A percentile compares a stretch with the other conserved stretches of the same genome.
phyloP scores from a whole-genome alignment of 768 basidiomycete species.

The Boletellus ananiceps region DNA sequence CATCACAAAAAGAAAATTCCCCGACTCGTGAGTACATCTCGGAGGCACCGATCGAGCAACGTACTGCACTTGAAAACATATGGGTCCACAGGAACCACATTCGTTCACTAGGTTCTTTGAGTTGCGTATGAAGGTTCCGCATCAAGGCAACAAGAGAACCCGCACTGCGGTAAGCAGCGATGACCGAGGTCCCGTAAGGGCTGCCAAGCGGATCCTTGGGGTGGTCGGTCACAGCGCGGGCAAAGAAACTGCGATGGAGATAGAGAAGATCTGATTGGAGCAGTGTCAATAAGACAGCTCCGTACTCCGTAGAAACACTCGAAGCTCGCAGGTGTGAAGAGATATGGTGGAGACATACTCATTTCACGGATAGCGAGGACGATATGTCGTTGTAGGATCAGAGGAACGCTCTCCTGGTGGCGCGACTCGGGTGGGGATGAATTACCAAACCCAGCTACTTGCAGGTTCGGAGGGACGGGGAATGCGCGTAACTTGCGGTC shows the following conservation, averaged over 20 bases:
- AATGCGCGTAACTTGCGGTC: constrained; percentile 66
- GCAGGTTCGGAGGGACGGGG: constrained; percentile 60
- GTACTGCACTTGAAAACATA: constrained; percentile 58
- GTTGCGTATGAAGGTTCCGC: constrained; percentile 61
- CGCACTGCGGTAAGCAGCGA: constrained; percentile 70
- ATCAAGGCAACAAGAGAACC: constrained; percentile 67
- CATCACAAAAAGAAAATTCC: constrained; percentile 4
- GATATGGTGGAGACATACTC: constrained; percentile 41
- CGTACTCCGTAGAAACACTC: neutral
- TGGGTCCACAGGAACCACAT: constrained; percentile 54
- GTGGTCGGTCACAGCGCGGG: constrained; percentile 66
- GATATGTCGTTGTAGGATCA: constrained; percentile 62
- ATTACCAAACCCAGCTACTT: constrained; percentile 63
- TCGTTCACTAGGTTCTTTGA: constrained; percentile 58
- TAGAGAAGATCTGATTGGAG: constrained; percentile 54
- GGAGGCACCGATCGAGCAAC: constrained; percentile 23
- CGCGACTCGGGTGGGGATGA: constrained; percentile 42
- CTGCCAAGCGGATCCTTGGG: constrained; percentile 71
- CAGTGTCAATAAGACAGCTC: constrained; percentile 13
- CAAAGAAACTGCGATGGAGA: constrained; percentile 70
- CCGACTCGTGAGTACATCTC: constrained; percentile 11
- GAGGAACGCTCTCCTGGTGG: constrained; percentile 30
- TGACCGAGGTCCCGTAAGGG: constrained; percentile 67
- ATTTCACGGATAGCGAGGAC: constrained; percentile 65
- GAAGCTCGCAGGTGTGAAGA: neutral